phyloP scores from a whole-genome alignment of 331 rosid species.

The Pyrus hybrid region DNA sequence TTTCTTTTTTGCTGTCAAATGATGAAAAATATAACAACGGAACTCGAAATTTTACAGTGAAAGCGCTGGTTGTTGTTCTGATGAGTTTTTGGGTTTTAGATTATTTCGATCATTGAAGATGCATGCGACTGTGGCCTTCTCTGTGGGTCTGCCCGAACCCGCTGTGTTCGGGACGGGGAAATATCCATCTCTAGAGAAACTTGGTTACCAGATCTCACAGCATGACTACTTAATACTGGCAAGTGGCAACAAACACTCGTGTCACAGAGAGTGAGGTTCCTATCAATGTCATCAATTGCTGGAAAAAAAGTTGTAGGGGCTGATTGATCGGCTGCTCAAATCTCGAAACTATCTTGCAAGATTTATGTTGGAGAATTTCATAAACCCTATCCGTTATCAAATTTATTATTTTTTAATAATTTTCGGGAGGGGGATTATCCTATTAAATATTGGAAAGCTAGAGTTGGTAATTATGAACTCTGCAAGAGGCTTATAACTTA shows the following conservation, averaged over 20 bases:
- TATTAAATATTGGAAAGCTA: background rate
- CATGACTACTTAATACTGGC: too few relatives aligned
- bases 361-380: too few relatives aligned
- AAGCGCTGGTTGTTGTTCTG: background rate
- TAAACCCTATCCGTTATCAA: too few relatives aligned
- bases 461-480: background rate
- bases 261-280: background rate
- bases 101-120: background rate
- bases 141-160: background rate
- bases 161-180: background rate
- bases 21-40: background rate
- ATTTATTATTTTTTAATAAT: too few relatives aligned
- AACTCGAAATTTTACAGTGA: background rate
- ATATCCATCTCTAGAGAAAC: background rate
- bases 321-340: too few relatives aligned
- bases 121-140: background rate
- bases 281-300: background rate
- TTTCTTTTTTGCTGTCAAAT: background rate
- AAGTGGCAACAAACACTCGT: background rate
- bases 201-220: background rate
- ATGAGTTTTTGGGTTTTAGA: background rate
- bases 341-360: too few relatives aligned
- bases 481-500: too few relatives aligned
- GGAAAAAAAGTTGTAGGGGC: background rate
- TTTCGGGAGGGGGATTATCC: too few relatives aligned